Base-by-base conservation (phyloP, 2,329 filamentous ascomycete genomes). In the Aspergillus novofumigatus region DNA sequence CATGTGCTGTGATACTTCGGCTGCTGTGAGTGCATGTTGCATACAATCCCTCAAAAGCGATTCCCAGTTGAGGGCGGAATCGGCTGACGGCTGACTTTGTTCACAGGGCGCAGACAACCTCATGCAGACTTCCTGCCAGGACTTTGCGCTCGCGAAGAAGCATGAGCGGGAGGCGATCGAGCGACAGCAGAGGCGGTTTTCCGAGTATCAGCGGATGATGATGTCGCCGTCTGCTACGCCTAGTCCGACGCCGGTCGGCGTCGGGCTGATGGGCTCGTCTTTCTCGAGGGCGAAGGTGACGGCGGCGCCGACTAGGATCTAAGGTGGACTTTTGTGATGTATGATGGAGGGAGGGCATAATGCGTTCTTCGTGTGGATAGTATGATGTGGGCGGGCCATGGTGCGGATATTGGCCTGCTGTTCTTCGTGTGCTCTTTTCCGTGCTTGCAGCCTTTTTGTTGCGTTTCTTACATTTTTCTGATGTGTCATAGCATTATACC, bases 1-100 rank as follows among this genome's bases (percentile, higher is more conserved):
- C 1, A 69, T 71, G 69, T 71, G 68, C 49, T 71, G 69, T 59
- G 35, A 53, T 20, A 53, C 44, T 10, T 21, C 47, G 0, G 17
- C n/a, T 2, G 35, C 26, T 8, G 65, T 25, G 11, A 44, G 32
- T 66, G 60, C 28, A 57, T 59, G 3, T 14, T 25, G 17, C 10
- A 9, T 4, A 53, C 17, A 8, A 20, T 25, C 5, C 25, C 25
- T 2, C 25, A 25, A 25, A 3, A n/a, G 25, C 1, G 25, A 3
- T 5, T 25, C 25, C 25, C n/a, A 25, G 25, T 25, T 25, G 25
- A 25, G 25, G 25, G 25, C 25, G 25, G 25, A 25, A 25, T 25
- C 25, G 4, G 25, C 25, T 25, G 25, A 25, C 25, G 25, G 25
- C 25, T 25, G n/a, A n/a, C n/a, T n/a, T n/a, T 59, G 3, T 14